A percentile compares a stretch with the other conserved stretches of the same genome.
Conservation (phyloP, 2,329 filamentous ascomycete genomes). For the Diaporthe amygdali region DNA sequence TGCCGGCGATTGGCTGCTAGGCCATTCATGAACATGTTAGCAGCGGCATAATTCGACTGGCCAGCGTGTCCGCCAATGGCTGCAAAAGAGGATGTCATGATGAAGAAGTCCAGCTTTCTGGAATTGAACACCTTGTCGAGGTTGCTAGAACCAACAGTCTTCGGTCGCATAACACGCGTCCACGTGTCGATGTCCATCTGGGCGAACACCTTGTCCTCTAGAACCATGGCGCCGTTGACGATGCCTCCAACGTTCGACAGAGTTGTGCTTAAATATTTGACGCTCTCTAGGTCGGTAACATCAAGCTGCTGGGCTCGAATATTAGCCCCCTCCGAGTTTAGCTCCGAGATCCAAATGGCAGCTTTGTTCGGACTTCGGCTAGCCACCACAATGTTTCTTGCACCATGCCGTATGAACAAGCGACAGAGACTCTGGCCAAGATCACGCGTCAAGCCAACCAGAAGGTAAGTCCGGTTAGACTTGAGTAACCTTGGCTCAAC, state of each 20-base stretch:
- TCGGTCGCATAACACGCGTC: conserved; percentile 44
- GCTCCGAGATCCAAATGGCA: conserved; percentile 39
- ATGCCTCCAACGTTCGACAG: conserved; percentile 43
- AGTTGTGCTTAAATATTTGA: conserved; percentile 33
- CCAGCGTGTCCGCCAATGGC: conserved; percentile 49
- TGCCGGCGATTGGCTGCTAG: conserved; percentile 42
- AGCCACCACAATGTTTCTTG: conserved; percentile 43
- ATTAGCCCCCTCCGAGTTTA: conserved; percentile 30
- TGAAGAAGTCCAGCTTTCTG: conserved; percentile 47
- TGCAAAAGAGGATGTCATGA: conserved; percentile 52
- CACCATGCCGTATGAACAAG: conserved; percentile 43
- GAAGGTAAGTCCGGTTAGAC: conserved; percentile 42
- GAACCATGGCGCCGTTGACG: conserved; percentile 51
- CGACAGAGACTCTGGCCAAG: conserved; percentile 49
- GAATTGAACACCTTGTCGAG: conserved; percentile 42
- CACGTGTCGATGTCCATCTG: conserved; percentile 45
- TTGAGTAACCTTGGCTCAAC: conserved; percentile 33
- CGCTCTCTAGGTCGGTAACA: conserved; percentile 34
- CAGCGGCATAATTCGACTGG: conserved; percentile 50
- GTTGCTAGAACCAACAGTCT: conserved; percentile 45
- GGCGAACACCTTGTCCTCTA: conserved; percentile 48
- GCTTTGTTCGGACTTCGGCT: conserved; percentile 41
- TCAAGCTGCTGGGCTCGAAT: conserved; percentile 34
- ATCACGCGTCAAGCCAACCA: conserved; percentile 49
- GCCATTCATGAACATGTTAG: conserved; percentile 55